Evolutionary conservation across 305 asterid species (phyloP), one percentile per base, ranked within the genome.

Genomic region (Rubia balearica): DNA sequence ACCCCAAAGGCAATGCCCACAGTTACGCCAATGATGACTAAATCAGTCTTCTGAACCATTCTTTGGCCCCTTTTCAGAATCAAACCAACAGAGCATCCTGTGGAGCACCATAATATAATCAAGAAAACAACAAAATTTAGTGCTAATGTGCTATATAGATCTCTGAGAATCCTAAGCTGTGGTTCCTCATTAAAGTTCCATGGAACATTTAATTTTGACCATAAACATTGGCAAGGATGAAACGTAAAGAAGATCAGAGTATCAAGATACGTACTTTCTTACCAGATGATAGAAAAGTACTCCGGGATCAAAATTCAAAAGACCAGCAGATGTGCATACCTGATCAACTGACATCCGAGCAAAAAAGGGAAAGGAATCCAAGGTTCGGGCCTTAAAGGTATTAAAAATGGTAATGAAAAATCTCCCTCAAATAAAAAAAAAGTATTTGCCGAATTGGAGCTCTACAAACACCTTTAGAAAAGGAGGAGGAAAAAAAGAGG

Each of bases 1-100:
- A 87, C 55, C 27, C 98, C 96, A 64, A 74, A 85, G 45, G 96
- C 88, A 83, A 87, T 79, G 67, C 98, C 99, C 71, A 81, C 96
- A 56, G 89, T 84, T 67, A 88, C 65, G 51, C 98, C 99, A 76
- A 95, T 90, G 55, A 91, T 80, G 72, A 94, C 91, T 75, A 91
- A 81, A 81, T 87, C 83, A 73, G 92, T 77, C 81, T 79, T 80
- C 21, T 51, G 83, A 81, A 78, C 90, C 99, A 95, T 95, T 73
- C 79, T 87, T 78, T 69, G 83, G 84, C 64, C 75, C 81, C 77
- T 82, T 69, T 64, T 76, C 78, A 71, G 77, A 68, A 69, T 66
- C 81, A 76, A 69, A 73, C 78, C 77, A 71, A 71, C 60, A 70
- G 79, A 81, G 78, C 96, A 91, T 88, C 87, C 84, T 89, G 89